A percentile compares a stretch with the other conserved stretches of the same genome.
Evolutionary conservation across 2,329 filamentous ascomycete species (phyloP).

Genomic region (Salinomyces thailandicus): DNA sequence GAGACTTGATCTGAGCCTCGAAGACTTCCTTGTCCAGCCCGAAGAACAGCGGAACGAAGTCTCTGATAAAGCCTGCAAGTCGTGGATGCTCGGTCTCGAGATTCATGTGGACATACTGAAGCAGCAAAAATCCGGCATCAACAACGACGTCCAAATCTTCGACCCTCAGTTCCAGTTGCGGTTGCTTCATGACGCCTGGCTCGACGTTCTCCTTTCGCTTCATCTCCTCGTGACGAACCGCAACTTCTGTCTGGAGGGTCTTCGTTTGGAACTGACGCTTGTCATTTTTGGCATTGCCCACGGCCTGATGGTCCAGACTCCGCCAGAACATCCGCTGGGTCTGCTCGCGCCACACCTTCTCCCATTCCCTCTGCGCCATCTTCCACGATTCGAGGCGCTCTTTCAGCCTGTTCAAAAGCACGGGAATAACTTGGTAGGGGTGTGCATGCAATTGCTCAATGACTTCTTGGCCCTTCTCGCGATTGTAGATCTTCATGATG

Average conservation of each 20-base stretch:
- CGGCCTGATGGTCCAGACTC: conserved; percentile 92
- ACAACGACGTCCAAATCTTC: conserved; percentile 44
- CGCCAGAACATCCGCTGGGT: conserved; percentile 92
- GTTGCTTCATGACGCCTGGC: conserved; percentile 19
- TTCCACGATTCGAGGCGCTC: conserved; percentile 98
- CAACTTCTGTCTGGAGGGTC: conserved; percentile 79
- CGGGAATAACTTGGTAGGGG: conserved; percentile 77
- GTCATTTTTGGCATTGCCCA: conserved; percentile 76
- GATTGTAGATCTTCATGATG: conserved; percentile 92
- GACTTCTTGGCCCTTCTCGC: conserved; percentile 71
- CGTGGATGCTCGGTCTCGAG: conserved; percentile 35
- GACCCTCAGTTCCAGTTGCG: conserved; percentile 67
- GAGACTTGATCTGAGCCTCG: conserved; percentile 52
- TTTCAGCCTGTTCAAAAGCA: conserved; percentile 80
- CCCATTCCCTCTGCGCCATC: conserved; percentile 92
- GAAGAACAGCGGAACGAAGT: conserved; percentile 42
- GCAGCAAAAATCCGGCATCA: conserved; percentile 37
- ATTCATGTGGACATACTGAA: conserved; percentile 34
- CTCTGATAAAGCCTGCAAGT: conserved; percentile 38
- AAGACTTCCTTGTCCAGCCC: conserved; percentile 45
- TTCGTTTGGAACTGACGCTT: conserved; percentile 88
- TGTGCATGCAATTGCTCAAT: conserved; percentile 76
- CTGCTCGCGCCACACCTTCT: conserved; percentile 96
- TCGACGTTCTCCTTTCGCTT: conserved; percentile 46
- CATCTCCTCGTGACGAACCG: conserved; percentile 86